A percentile compares a stretch with the other conserved stretches of the same genome.
Evolutionary conservation across 2,329 filamentous ascomycete species (phyloP).

Genomic region (Diaporthe aspalathi): DNA sequence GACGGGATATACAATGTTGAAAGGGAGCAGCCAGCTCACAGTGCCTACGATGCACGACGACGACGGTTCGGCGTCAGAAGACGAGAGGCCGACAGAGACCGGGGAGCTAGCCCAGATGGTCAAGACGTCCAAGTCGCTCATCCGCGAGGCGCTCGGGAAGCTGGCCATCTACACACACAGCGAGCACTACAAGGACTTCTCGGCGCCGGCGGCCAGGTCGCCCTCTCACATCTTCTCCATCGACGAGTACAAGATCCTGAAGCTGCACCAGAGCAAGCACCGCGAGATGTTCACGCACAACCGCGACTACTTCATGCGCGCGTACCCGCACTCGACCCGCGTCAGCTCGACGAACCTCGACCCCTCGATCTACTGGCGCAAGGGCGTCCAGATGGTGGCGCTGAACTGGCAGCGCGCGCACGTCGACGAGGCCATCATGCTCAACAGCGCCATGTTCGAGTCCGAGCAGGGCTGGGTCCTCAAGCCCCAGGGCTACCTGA

Average conservation of each 20-base stretch:
- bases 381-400: conserved; percentile 96
- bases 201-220: conserved; percentile 70
- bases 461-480: conserved; percentile 85
- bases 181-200: conserved; percentile 80
- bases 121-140: conserved; percentile 66
- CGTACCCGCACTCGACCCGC: conserved; percentile 84
- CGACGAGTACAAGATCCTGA: conserved; percentile 79
- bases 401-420: conserved; percentile 89
- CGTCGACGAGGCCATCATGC: conserved; percentile 92
- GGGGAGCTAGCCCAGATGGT: conserved; percentile 45
- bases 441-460: conserved; percentile 98
- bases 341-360: conserved; percentile 95
- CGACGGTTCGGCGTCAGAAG: conserved; percentile 57
- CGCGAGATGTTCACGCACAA: conserved; percentile 89
- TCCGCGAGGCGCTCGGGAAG: conserved; percentile 77
- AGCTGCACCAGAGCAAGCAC: conserved; percentile 69
- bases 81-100: conserved; percentile 49
- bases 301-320: conserved; percentile 86
- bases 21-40: conserved; percentile 46
- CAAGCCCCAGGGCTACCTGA: conserved; percentile 81
- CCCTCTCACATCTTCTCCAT: conserved; percentile 86
- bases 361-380: conserved; percentile 89
- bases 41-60: conserved; percentile 51
- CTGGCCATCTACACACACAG: conserved; percentile 90
- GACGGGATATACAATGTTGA: conserved; percentile 23